Base-by-base conservation (phyloP, 2,329 filamentous ascomycete genomes). In the Trichoderma arundinaceum region DNA sequence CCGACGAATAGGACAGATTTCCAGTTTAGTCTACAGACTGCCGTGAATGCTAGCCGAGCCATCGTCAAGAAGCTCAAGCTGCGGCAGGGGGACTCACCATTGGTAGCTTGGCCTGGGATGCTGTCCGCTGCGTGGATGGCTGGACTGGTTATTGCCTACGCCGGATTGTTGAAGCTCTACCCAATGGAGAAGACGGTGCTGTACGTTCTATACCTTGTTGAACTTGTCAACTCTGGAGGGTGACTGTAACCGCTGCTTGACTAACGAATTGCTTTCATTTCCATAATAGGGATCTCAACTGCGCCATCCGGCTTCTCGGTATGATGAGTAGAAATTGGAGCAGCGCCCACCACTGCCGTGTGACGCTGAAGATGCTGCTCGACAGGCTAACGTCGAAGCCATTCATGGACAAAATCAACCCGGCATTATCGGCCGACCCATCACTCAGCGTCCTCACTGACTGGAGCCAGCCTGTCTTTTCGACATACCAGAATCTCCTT, bases 291-390 rank as follows among this genome's bases (percentile, higher is more conserved):
- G 59, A 63, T 54, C 59, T 63, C 17, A 63, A 63, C 28, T 63
- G 59, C 39, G 59, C 59, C 7, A 63, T 63, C 22, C 35, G 49
- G 17, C 59, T 63, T 17, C 59, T 63, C 28, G 59, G 59, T 19
- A 63, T 63, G 59, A 63, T 63, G 59, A 63, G 59, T n/a, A 49
- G 59, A 54, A 63, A 63, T 28, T 63, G 59, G 59, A 63, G 49
- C 17, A 63, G 59, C 39, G 59, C 59, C 39, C 59, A 63, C 32
- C 59, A 63, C 39, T 63, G 59, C 49, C 59, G 59, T 1, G 59
- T 63, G 39, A 63, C 59, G 28, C 51, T 63, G 4, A 63, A 54
- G 49, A 63, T 63, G 59, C 49, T 63, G 12, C 49, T 63, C 5
- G 59, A 63, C 39, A 54, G 59, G 4, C 19, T 63, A 15, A 63